A percentile compares a stretch with the other conserved stretches of the same genome.
Conservation (phyloP, 73 alveolate genomes). For the Tetrahymena thermophila region DNA sequence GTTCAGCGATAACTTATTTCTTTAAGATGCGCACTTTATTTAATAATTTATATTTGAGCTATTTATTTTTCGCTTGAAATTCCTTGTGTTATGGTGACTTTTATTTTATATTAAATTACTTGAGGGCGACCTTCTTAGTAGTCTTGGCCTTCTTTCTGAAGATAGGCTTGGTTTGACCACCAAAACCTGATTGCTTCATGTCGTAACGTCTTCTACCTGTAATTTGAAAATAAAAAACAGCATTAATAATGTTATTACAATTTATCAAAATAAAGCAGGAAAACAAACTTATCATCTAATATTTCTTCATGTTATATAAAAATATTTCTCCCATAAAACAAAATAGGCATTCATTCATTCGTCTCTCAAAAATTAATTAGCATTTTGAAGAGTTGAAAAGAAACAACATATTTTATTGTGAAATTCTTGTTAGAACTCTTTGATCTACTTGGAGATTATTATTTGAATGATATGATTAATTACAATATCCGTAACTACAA, state of each 20-base stretch:
- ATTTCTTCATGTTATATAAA: not conserved
- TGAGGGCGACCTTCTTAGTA: slow-evolving; percentile 91
- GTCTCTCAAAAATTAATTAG: too few species aligned
- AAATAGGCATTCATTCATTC: too few species aligned
- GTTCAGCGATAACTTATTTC: too few species aligned
- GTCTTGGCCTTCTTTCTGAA: slow-evolving; percentile 96
- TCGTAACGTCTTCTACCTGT: slow-evolving; percentile 87
- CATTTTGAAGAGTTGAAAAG: too few species aligned
- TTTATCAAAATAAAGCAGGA: not conserved
- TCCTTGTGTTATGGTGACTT: not conserved
- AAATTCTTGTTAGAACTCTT: too few species aligned
- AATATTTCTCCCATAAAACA: not conserved
- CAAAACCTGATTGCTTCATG: slow-evolving; percentile 90
- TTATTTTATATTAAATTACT: slow-evolving; percentile 35
- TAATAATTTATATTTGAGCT: not conserved
- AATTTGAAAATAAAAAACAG: not conserved
- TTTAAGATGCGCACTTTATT: not conserved
- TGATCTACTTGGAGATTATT: too few species aligned
- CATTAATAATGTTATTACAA: not conserved
- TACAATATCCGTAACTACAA: not conserved
- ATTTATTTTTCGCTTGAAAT: not conserved
- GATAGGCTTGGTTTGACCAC: slow-evolving; percentile 95
- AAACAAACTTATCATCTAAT: not conserved
- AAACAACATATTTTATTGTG: too few species aligned
- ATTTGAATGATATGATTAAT: too few species aligned